phyloP scores from a whole-genome alignment of 805 yeast species.

The Monosporozyma servazzii region DNA sequence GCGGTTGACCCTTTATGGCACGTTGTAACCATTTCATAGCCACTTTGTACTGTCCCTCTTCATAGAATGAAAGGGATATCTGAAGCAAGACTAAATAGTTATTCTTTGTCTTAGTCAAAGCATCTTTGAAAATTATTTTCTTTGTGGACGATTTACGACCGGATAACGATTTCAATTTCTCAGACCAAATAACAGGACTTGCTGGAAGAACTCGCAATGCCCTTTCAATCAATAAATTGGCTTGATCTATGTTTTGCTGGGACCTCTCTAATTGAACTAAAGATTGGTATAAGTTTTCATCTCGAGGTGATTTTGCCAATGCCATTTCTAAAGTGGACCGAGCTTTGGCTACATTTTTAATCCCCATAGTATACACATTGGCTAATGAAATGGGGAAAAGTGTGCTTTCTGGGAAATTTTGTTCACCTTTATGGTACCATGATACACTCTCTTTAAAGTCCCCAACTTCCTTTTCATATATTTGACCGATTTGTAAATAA shows the following conservation, averaged over 20 bases:
- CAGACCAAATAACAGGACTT: slow-evolving; percentile 59
- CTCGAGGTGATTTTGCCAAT: slow-evolving; percentile 39
- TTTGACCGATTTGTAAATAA: slow-evolving; percentile 55
- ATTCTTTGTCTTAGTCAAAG: slow-evolving; percentile 57
- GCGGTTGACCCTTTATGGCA: slow-evolving; percentile 45
- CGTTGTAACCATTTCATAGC: slow-evolving; percentile 69
- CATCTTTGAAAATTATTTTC: slow-evolving; percentile 56
- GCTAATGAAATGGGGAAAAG: slow-evolving; percentile 51
- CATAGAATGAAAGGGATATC: slow-evolving; percentile 62
- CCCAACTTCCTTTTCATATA: slow-evolving; percentile 28
- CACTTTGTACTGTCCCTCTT: slow-evolving; percentile 50
- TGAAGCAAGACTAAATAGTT: slow-evolving; percentile 47
- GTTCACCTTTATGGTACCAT: slow-evolving; percentile 40
- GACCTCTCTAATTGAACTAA: slow-evolving; percentile 50
- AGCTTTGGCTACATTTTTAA: slow-evolving; percentile 44
- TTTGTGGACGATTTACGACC: slow-evolving; percentile 40
- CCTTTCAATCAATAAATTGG: slow-evolving; percentile 43
- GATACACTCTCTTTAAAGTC: slow-evolving; percentile 38
- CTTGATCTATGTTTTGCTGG: slow-evolving; percentile 41
- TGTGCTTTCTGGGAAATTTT: slow-evolving; percentile 35
- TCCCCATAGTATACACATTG: slow-evolving; percentile 34
- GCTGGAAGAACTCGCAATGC: slow-evolving; percentile 52
- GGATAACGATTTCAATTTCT: slow-evolving; percentile 37
- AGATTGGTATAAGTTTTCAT: slow-evolving; percentile 48
- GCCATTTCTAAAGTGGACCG: slow-evolving; percentile 68